Evolutionary conservation across 768 basidiomycete genomes (phyloP), one percentile per base, ranked within the genome.

Genomic region (Trametes meyenii): DNA sequence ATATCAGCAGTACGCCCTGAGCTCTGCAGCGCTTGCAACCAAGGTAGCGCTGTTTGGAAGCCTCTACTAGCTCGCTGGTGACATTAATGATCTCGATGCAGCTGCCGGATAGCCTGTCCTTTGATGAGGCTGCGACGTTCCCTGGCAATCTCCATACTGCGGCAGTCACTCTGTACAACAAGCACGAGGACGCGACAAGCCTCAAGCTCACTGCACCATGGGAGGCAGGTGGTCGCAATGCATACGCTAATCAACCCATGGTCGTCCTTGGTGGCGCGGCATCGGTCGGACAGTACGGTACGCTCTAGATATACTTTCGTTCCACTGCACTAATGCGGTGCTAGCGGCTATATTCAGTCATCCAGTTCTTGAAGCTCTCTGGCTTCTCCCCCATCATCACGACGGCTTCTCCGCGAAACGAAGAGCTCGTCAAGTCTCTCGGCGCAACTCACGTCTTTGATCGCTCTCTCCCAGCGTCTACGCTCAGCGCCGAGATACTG

Each of bases 121-220:
- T 74, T 59, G 79, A 79, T 13, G 66, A 79, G 42, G 82, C 78
- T 0, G 71, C 79, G 0, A 73, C 79, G 6, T 63, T 82, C 17
- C 79, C 81, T 3, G 68, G 78, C 12, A 76, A 66, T 0, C 61
- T 80, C 10, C 71, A 73, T 7, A 77, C 79, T 4, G 79, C 78
- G 1, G 74, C 70, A 5, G 45, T 72, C 3, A 78, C 72, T 0
- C 66, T 81, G n/a, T 81, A 76, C 70, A 50, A 58, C 57, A 39
- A 55, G 26, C 19, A 61, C 38, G 50, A 59, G 16, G 14, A 55
- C 13, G 39, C 55, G 16, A 58, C 58, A 43, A 33, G 21, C 10
- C n/a, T 59, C 24, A 43, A 36, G 45, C 60, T 63, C 23, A 29
- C 52, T 24, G 58, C 71, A 2, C 65, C 67, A 12, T 72, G 71